A percentile compares a stretch with the other conserved stretches of the same genome.
phyloP scores from a whole-genome alignment of 2,329 filamentous ascomycete species.

The Fusarium nygamai region DNA sequence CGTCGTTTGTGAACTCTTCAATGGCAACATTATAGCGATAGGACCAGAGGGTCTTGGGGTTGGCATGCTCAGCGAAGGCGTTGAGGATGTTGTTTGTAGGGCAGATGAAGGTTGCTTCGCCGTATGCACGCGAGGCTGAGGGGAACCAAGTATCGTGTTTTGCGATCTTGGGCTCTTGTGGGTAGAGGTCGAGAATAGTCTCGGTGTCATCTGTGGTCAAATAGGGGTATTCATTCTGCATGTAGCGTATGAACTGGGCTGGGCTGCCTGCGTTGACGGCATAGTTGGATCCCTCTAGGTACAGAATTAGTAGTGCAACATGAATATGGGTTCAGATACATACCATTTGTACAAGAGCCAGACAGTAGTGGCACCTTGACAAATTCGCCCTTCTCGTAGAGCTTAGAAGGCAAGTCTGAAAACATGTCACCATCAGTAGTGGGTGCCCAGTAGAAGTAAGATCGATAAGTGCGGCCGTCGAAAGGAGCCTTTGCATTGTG shows the following conservation, averaged over 20 bases:
- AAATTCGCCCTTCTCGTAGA: conserved; percentile 54
- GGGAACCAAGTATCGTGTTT: conserved; percentile 57
- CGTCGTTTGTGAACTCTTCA: conserved; percentile 45
- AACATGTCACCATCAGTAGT: conserved; percentile 60
- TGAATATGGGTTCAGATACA: conserved; percentile 13
- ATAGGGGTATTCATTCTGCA: conserved; percentile 59
- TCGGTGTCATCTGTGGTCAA: conserved; percentile 50
- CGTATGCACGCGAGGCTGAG: conserved; percentile 54
- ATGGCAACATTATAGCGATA: conserved; percentile 63
- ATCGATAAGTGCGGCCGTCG: conserved; percentile 46
- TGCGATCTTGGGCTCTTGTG: conserved; percentile 48
- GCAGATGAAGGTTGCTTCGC: conserved; percentile 58
- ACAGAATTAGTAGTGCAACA: conserved; percentile 8
- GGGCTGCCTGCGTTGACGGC: conserved; percentile 50
- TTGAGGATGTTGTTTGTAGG: conserved; percentile 53
- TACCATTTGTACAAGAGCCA: conserved; percentile 56
- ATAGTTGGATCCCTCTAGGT: conserved; percentile 58
- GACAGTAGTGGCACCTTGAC: conserved; percentile 57
- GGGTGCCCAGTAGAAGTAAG: conserved; percentile 62
- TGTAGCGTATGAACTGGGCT: conserved; percentile 51
- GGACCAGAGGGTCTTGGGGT: conserved; percentile 50
- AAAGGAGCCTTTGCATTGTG: conserved; percentile 55
- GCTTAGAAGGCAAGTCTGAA: conserved; percentile 52
- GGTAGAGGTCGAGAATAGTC: conserved; percentile 53
- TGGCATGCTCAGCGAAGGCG: conserved; percentile 39